Conservation (phyloP, 306 rosid species). For the Medicago ruthenica region DNA sequence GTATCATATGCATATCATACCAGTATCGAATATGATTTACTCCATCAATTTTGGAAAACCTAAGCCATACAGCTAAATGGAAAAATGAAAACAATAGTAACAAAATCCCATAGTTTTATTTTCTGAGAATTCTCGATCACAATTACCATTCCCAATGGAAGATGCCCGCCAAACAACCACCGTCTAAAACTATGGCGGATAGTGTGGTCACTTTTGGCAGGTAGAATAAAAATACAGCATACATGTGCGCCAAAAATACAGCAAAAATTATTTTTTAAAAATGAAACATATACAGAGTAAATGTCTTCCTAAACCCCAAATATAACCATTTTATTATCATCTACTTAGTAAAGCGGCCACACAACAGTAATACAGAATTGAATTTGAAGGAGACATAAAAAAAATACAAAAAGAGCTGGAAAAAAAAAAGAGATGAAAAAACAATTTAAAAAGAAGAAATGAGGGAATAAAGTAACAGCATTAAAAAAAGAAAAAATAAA, state of each 20-base stretch:
- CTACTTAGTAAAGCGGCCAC: not conserved
- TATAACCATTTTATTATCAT: not conserved
- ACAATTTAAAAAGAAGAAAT: not conserved
- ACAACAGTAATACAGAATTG: not conserved
- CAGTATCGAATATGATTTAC: not conserved
- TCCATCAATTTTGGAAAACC: too few species aligned
- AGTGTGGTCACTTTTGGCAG: too few species aligned
- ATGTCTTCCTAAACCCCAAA: not conserved
- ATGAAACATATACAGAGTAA: not conserved
- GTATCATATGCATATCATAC: not conserved
- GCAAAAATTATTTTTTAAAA: not conserved
- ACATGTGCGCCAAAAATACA: not conserved
- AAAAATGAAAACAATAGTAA: conserved; percentile 11
- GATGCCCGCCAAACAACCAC: not conserved
- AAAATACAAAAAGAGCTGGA: not conserved
- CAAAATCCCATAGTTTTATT: not conserved
- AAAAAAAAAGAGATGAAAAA: not conserved
- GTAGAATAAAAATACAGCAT: not conserved
- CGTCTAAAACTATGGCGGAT: not conserved
- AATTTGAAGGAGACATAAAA: not conserved
- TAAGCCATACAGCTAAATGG: not conserved
- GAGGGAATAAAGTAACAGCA: not conserved
- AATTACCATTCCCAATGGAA: not conserved
- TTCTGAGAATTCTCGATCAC: not conserved
- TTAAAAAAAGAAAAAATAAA: not conserved